Evolutionary conservation across 179 eudicot species (phyloP).

Genomic region (Patellifolia procumbens): DNA sequence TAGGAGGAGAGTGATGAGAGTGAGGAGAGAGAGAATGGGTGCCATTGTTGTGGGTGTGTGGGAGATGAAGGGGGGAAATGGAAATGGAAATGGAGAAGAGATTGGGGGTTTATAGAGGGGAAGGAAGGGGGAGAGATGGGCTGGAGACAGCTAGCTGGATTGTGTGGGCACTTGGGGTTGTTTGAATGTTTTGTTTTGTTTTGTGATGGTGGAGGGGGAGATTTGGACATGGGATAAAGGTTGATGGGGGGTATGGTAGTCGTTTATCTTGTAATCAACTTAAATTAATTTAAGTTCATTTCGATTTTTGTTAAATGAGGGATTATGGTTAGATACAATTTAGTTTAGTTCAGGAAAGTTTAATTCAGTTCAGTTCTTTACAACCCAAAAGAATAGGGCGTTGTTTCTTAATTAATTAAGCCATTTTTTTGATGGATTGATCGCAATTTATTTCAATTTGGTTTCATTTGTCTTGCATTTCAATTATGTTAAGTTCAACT

Average conservation of each 20-base stretch:
- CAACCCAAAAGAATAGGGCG: no score
- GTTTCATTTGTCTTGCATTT: no score
- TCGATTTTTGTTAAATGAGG: no score
- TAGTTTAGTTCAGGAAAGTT: no score
- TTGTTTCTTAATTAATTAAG: no score
- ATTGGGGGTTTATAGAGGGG: constrained; percentile 23
- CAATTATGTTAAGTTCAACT: no score
- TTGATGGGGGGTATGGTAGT: not conserved
- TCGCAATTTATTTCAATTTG: no score
- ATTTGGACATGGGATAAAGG: constrained; percentile 3
- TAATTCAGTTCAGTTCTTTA: no score
- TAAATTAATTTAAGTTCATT: no score
- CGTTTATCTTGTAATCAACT: not conserved
- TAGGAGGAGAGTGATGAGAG: not conserved
- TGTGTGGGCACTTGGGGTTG: constrained; percentile 32
- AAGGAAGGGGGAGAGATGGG: constrained; percentile 12
- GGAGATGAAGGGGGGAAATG: not conserved
- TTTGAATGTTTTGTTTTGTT: constrained; percentile 23
- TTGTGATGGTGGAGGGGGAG: no score
- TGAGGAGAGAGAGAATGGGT: constrained; percentile 4
- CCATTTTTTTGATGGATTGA: no score
- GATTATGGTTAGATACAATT: no score
- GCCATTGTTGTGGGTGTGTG: constrained; percentile 22
- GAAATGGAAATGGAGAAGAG: not conserved
- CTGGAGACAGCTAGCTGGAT: constrained; percentile 59